Evolutionary conservation across 257 asterid species (phyloP).

Genomic region (Solanum medicagineum): DNA sequence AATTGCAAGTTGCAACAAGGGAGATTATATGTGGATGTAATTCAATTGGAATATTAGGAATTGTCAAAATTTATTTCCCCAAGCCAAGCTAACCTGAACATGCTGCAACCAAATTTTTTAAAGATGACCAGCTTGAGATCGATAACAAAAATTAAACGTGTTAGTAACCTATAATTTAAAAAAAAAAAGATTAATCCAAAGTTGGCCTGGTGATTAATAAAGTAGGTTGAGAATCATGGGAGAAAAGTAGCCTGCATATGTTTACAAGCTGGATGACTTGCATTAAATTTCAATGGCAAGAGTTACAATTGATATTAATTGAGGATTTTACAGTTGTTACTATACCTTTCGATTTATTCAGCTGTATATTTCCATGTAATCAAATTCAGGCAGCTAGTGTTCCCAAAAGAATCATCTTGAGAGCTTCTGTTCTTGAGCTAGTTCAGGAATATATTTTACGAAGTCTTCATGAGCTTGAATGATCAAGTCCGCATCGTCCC

Average conservation of each 20-base stretch:
- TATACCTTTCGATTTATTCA: background rate
- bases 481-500: constrained; percentile 68
- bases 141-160: background rate
- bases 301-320: background rate
- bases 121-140: background rate
- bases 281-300: background rate
- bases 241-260: background rate
- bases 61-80: background rate
- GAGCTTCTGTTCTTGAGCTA: background rate
- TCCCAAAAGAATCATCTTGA: background rate
- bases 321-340: background rate
- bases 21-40: background rate
- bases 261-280: background rate
- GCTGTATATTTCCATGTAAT: background rate
- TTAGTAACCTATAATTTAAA: background rate
- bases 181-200: no score
- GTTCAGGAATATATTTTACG: constrained; percentile 9
- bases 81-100: background rate
- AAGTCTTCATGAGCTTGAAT: constrained; percentile 53
- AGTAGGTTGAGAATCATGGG: background rate
- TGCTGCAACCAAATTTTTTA: background rate
- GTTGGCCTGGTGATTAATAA: no score
- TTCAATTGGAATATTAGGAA: background rate
- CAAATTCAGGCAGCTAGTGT: background rate
- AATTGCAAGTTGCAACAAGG: background rate